Evolutionary conservation across 2,329 filamentous ascomycete genomes (phyloP).

Genomic region (Cordyceps cateniannulata): DNA sequence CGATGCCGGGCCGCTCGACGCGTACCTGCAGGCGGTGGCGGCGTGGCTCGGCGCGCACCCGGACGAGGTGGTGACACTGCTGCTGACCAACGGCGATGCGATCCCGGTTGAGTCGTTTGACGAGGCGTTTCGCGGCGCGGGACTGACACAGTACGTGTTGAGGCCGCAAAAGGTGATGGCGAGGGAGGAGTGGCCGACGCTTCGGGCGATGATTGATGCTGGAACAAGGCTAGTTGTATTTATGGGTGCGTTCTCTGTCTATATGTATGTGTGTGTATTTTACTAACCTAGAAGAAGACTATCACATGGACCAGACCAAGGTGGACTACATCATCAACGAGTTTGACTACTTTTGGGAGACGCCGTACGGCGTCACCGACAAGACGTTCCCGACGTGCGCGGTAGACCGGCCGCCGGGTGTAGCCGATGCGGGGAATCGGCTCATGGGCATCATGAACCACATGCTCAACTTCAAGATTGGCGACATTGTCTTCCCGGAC

Average conservation of each 20-base stretch:
- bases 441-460: conserved; percentile 42
- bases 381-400: conserved; percentile 57
- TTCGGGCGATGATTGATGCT: conserved; percentile 56
- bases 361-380: conserved; percentile 57
- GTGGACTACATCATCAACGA: conserved; percentile 60
- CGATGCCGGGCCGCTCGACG: conserved; percentile 49
- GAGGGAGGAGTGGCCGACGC: conserved; percentile 60
- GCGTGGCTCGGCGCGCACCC: conserved; percentile 52
- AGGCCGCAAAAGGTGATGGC: conserved; percentile 33
- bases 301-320: conserved; percentile 38
- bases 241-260: conserved; percentile 54
- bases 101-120: conserved; percentile 50
- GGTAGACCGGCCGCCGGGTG: conserved; percentile 52
- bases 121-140: conserved; percentile 46
- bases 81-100: conserved; percentile 57
- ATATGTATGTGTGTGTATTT: too few relatives aligned
- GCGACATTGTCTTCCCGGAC: conserved; percentile 31
- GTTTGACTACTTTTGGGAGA: conserved; percentile 66
- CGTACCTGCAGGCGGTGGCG: conserved; percentile 52
- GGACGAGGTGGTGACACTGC: conserved; percentile 55
- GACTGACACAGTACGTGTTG: conserved; percentile 52
- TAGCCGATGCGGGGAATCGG: conserved; percentile 29
- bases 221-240: conserved; percentile 64
- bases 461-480: conserved; percentile 18
- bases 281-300: conserved; percentile 56